Conservation (phyloP, 2,329 filamentous ascomycete species). For the Penicillium sp. region DNA sequence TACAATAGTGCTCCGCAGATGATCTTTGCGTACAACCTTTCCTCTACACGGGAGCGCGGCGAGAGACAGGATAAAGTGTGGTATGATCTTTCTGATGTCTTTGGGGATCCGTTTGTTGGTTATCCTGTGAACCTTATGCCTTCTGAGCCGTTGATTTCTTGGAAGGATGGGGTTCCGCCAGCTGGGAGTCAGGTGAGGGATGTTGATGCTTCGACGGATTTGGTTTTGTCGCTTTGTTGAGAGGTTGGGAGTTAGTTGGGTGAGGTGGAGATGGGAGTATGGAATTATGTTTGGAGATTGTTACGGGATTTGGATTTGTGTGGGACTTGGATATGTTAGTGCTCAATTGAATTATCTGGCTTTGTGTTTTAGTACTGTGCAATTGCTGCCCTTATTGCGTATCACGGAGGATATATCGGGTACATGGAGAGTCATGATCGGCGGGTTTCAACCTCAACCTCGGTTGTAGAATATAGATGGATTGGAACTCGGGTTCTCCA, state of each 20-base stretch:
- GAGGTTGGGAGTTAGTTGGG: not conserved
- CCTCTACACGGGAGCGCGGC: constrained; percentile 10
- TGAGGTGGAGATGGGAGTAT: not conserved
- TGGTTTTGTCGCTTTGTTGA: constrained; percentile 28
- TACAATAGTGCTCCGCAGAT: constrained; percentile 35
- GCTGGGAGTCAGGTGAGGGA: constrained; percentile 30
- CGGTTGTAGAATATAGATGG: not conserved
- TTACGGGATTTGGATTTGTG: not conserved
- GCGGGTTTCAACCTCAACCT: constrained; percentile 1
- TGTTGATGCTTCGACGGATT: constrained; percentile 17
- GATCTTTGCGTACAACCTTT: constrained; percentile 43
- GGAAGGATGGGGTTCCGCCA: constrained; percentile 32
- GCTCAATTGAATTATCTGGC: not conserved
- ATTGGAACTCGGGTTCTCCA: not conserved
- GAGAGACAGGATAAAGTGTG: constrained; percentile 26
- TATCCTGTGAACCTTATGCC: constrained; percentile 22
- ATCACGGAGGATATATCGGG: not conserved
- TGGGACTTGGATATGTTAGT: not conserved
- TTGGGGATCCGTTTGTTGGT: constrained; percentile 42
- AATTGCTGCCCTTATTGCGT: not conserved
- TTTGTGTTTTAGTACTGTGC: not conserved
- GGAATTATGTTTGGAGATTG: not conserved
- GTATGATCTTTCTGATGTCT: constrained; percentile 46
- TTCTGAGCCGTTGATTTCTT: constrained; percentile 24
- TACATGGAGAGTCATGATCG: not conserved